Evolutionary conservation across 208 protist genomes (phyloP).

Genomic region (Acanthamoeba royreba): DNA sequence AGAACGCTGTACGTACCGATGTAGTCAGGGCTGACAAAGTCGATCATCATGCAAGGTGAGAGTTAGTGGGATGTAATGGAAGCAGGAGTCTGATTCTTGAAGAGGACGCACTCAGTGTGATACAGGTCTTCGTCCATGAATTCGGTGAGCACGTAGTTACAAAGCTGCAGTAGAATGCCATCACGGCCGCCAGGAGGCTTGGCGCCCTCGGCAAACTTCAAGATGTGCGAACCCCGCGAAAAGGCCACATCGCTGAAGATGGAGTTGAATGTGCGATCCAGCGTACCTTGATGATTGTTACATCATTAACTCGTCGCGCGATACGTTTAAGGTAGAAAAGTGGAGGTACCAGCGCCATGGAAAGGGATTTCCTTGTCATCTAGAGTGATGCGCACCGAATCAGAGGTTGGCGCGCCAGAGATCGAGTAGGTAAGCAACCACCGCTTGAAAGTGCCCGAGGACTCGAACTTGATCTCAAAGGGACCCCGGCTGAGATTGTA

Average conservation of each 20-base stretch:
- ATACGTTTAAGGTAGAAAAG: not conserved
- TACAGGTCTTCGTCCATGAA: not conserved
- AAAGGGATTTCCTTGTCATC: not conserved
- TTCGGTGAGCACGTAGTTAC: slow-evolving; percentile 17
- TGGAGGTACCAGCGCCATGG: not conserved
- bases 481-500: not conserved
- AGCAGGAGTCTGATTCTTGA: not conserved
- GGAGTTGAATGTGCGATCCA: not conserved
- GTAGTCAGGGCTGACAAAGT: not conserved
- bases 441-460: not conserved
- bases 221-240: not conserved
- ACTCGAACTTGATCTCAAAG: not conserved
- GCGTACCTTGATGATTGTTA: not conserved
- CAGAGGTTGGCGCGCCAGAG: not conserved
- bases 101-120: not conserved
- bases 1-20: not conserved
- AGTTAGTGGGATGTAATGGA: not conserved
- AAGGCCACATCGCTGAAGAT: not conserved
- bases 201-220: not conserved
- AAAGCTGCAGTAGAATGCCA: not conserved
- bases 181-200: not conserved
- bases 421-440: slow-evolving; percentile 31
- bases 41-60: not conserved
- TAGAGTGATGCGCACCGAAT: slow-evolving; percentile 21
- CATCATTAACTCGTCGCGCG: too few species aligned